Conservation (phyloP, 75 land plant genomes). For the Pinus albicaulis region DNA sequence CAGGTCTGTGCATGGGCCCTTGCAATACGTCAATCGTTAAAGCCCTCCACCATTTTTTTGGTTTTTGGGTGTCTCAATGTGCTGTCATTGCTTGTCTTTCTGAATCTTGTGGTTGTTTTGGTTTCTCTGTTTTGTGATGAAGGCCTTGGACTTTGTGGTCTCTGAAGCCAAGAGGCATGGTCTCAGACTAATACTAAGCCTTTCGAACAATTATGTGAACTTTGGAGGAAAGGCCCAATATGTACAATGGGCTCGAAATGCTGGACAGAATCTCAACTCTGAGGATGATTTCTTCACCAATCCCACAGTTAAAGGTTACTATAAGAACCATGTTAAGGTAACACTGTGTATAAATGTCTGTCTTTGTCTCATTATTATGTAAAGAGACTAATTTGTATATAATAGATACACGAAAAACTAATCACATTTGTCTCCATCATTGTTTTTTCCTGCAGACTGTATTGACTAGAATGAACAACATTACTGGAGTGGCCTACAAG, state of each 20-base stretch:
- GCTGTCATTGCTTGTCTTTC: neutral
- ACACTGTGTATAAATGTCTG: neutral
- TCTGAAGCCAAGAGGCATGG: conserved; percentile 51
- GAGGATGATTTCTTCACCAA: conserved; percentile 57
- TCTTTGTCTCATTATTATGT: neutral
- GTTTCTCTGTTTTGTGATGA: neutral
- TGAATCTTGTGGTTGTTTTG: neutral
- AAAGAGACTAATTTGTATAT: neutral
- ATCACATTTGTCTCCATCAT: neutral
- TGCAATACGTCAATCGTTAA: conserved; percentile 12
- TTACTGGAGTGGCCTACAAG: conserved; percentile 44
- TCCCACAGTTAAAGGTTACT: conserved; percentile 27
- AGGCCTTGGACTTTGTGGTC: conserved; percentile 81
- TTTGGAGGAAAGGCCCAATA: conserved; percentile 68
- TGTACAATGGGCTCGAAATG: conserved; percentile 67
- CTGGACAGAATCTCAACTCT: conserved; percentile 16
- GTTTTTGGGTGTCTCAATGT: neutral
- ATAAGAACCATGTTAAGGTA: conserved; percentile 57
- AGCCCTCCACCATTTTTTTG: neutral
- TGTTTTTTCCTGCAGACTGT: conserved; percentile 20
- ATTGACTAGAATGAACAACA: conserved; percentile 45
- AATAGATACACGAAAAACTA: neutral
- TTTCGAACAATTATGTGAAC: conserved; percentile 54
- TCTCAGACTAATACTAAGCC: conserved; percentile 51
- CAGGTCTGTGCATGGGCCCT: neutral